phyloP scores from a whole-genome alignment of 306 rosid species.

The Rosa chinensis region DNA sequence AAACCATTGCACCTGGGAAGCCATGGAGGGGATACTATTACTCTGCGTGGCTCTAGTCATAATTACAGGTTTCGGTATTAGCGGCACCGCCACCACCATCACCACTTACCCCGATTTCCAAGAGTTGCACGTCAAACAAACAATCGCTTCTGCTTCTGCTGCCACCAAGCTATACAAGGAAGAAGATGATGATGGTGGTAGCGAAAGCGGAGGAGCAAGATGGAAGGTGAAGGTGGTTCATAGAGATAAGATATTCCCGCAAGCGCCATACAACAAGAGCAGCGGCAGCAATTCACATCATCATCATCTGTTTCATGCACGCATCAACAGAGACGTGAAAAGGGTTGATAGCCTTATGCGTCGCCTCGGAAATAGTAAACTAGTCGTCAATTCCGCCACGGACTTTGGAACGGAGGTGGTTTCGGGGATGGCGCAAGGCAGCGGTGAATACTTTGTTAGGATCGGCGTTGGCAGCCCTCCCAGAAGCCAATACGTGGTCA shows the following conservation, averaged over 20 bases:
- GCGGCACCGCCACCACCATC: neutral
- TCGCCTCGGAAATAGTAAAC: constrained; percentile 21
- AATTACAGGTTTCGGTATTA: neutral
- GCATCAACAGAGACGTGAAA: constrained; percentile 55
- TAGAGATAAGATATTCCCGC: constrained; percentile 51
- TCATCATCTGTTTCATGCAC: constrained; percentile 42
- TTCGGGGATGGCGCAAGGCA: constrained; percentile 80
- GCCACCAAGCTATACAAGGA: neutral
- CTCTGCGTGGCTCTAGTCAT: neutral
- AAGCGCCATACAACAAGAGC: neutral
- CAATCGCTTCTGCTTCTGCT: constrained; percentile 12
- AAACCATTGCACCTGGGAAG: neutral
- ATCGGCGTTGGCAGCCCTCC: constrained; percentile 86
- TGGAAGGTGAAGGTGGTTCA: constrained; percentile 63
- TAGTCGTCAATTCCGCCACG: neutral
- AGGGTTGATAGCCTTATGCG: constrained; percentile 56
- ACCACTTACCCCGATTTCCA: constrained; percentile 41
- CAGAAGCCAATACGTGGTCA: constrained; percentile 65
- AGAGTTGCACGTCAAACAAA: constrained; percentile 31
- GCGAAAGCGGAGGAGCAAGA: constrained; percentile 14
- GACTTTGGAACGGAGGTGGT: constrained; percentile 72
- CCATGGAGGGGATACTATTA: neutral
- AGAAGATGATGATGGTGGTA: neutral
- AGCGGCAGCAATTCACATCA: neutral
- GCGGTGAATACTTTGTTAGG: constrained; percentile 80